Base-by-base conservation (phyloP, 192 early-diverging fungal genomes). In the Radiomyces spectabilis region DNA sequence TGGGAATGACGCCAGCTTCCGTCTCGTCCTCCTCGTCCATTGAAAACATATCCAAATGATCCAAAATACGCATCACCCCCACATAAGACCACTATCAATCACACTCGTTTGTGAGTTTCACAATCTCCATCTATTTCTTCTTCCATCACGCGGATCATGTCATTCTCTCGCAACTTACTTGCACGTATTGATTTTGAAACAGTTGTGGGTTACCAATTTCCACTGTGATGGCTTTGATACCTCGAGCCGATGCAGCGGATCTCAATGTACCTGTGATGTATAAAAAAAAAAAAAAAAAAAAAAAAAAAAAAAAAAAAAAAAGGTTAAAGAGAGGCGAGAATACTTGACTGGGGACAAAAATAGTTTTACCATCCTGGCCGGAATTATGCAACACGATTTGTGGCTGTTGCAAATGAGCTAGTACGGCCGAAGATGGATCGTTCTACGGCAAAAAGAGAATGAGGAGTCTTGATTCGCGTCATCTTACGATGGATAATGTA, bases 141-240 rank as follows among this genome's bases (percentile, higher is more conserved):
- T n/a, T n/a, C n/a, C n/a, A n/a, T n/a, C n/a, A n/a, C n/a, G n/a
- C n/a, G n/a, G n/a, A n/a, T n/a, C n/a, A n/a, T n/a, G n/a, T n/a
- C n/a, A n/a, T n/a, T n/a, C n/a, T n/a, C n/a, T n/a, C n/a, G n/a
- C n/a, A n/a, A n/a, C 73, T 81, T 53, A 72, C 78, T 59, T 79
- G 82, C 21, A 91, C 86, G 66, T 77, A 94, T 55, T 82, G 78
- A 55, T 88, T 89, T 59, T 94, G 89, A 73, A 94, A 90, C 25
- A 81, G 62, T 25, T 86, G 81, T 13, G 92, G 92, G 53, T 95
- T 86, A 41, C 92, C 92, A 60, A 95, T 92, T 62, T 95, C 92
- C 24, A 95, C 91, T 1, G 91, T 93, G 32, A 95, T 93, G 10
- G 92, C 88, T 15, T 78, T 79, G 22, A 95, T 85, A 30, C 87